phyloP scores from a whole-genome alignment of 352 stramenopile species.

The Phytophthora multivora region DNA sequence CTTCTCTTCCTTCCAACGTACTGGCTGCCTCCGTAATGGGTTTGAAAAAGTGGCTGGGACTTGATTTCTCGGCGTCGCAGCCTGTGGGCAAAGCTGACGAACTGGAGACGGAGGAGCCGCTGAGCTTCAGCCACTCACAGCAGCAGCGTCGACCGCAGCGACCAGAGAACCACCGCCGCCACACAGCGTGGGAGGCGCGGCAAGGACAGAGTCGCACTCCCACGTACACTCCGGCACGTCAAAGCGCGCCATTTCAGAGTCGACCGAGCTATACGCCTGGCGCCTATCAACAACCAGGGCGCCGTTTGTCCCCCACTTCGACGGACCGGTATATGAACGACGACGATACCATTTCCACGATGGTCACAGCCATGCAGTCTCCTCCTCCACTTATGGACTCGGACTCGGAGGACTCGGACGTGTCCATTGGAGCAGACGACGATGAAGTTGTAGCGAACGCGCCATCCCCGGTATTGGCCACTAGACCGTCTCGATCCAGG shows the following conservation, averaged over 20 bases:
- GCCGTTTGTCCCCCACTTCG: constrained; percentile 23
- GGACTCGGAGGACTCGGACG: constrained; percentile 35
- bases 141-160: constrained; percentile 8
- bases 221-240: constrained; percentile 8
- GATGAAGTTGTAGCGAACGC: constrained; percentile 15
- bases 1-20: neutral
- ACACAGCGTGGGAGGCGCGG: constrained; percentile 28
- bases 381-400: constrained; percentile 14
- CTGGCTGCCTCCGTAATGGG: constrained; percentile 41
- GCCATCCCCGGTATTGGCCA: constrained; percentile 6
- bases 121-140: constrained; percentile 6
- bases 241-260: constrained; percentile 9
- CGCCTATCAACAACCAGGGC: constrained; percentile 8
- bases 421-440: constrained; percentile 36
- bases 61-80: constrained; percentile 51
- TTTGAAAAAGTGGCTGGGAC: constrained; percentile 66
- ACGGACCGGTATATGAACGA: constrained; percentile 28
- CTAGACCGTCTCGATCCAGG: constrained; percentile 2
- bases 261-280: neutral
- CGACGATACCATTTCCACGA: constrained; percentile 31
- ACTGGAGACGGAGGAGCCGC: constrained; percentile 18
- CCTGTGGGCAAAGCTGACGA: constrained; percentile 28
- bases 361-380: constrained; percentile 35
- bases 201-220: constrained; percentile 11
- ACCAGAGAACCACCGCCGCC: constrained; percentile 27